phyloP scores from a whole-genome alignment of 2,329 filamentous ascomycete species.

The Neoarthrinium moseri region DNA sequence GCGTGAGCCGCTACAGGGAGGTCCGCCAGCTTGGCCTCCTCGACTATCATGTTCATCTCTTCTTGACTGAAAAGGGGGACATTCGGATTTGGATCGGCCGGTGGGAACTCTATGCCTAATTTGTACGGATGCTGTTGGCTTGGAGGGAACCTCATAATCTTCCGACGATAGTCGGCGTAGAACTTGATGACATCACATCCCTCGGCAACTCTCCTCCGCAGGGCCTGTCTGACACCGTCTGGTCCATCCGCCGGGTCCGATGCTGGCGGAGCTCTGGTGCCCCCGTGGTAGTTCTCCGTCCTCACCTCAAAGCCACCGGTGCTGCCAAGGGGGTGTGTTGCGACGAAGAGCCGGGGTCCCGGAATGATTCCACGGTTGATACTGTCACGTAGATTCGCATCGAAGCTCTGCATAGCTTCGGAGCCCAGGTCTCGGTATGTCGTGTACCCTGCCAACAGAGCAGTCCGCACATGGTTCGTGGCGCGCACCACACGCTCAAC shows the following conservation, averaged over 20 bases:
- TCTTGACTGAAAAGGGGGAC: constrained; percentile 44
- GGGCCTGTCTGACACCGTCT: constrained; percentile 42
- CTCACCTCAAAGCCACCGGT: constrained; percentile 49
- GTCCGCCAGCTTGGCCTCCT: constrained; percentile 39
- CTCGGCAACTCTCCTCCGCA: constrained; percentile 43
- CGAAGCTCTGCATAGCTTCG: constrained; percentile 48
- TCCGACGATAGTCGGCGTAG: constrained; percentile 48
- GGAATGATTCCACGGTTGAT: constrained; percentile 53
- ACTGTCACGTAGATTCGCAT: constrained; percentile 50
- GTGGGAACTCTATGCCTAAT: constrained; percentile 32
- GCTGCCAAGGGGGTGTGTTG: constrained; percentile 48
- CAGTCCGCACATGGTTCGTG: constrained; percentile 50
- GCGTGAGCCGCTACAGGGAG: constrained; percentile 44
- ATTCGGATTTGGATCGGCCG: constrained; percentile 37
- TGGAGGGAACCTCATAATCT: constrained; percentile 40
- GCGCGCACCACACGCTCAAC: constrained; percentile 55
- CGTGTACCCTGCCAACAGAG: constrained; percentile 56
- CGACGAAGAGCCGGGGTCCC: constrained; percentile 55
- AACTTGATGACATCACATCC: constrained; percentile 52
- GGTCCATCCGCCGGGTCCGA: constrained; percentile 47
- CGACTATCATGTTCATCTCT: constrained; percentile 49
- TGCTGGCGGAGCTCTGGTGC: constrained; percentile 31
- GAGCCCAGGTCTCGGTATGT: constrained; percentile 57
- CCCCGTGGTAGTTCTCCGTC: constrained; percentile 39
- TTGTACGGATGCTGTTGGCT: constrained; percentile 25